Conservation (phyloP, 2,329 filamentous ascomycete genomes). For the Colletotrichum plurivorum region DNA sequence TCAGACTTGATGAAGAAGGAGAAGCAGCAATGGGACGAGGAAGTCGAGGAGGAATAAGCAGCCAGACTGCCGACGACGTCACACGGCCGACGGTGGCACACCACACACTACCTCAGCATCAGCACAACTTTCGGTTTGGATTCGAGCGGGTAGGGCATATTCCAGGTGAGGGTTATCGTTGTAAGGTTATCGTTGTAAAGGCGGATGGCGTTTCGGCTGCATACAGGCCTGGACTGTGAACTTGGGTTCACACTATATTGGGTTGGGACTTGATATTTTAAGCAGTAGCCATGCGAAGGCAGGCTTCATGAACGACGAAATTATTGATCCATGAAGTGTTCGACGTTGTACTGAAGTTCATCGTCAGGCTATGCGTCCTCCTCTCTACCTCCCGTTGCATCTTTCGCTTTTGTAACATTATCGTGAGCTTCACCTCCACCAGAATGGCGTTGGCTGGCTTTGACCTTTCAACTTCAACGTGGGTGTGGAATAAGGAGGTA, state of each 20-base stretch:
- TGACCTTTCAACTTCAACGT: no score
- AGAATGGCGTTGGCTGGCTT: no score
- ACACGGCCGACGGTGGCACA: conserved; percentile 9
- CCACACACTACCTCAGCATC: conserved; percentile 21
- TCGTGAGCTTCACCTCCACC: no score
- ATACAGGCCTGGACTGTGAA: conserved; percentile 22
- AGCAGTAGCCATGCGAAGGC: neutral
- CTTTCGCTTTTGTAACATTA: no score
- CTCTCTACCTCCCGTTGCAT: no score
- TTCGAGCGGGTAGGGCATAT: conserved; percentile 14
- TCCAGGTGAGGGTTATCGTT: conserved; percentile 12
- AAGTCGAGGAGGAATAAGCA: conserved; percentile 75
- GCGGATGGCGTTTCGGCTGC: conserved; percentile 31
- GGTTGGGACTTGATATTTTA: conserved; percentile 1
- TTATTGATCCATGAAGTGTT: neutral
- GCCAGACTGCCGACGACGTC: neutral
- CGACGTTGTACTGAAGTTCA: no score
- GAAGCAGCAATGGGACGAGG: conserved; percentile 85
- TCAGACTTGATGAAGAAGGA: conserved; percentile 80
- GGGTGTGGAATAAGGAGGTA: no score
- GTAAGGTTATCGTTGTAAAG: conserved; percentile 1
- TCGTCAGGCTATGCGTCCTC: no score
- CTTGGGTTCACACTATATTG: conserved; percentile 1
- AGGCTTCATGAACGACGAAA: conserved; percentile 11
- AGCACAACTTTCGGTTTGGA: conserved; percentile 11